Base-by-base conservation (phyloP, 345 rosid genomes). In the Eutrema japonicum region DNA sequence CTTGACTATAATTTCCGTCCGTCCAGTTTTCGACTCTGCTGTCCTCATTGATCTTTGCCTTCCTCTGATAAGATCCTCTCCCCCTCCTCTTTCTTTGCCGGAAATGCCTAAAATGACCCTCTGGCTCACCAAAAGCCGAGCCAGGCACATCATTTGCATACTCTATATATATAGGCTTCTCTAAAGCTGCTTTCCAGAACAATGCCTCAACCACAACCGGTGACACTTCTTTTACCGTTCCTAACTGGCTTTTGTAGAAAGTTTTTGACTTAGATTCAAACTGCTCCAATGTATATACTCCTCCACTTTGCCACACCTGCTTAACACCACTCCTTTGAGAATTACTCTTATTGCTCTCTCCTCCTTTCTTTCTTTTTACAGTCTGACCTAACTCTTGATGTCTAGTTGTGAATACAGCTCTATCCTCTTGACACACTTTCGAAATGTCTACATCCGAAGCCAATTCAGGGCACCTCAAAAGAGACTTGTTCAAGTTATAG, bases 81-180 rank as follows among this genome's bases (percentile, higher is more conserved):
- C 81, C 82, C 45, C 84, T 82, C 83, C 80, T 83, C 85, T 91
- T 88, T 82, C 84, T 84, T 63, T 80, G 84, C 63, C 79, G 83
- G 54, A 88, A 85, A 83, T 88, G 85, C 30, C 77, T 84, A 73
- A 78, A 82, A 51, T 84, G 85, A 48, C 87, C 86, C 66, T 87
- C 88, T 27, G 96, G 93, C 64, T 96, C 90, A 42, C 95, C 97
- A 73, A 96, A 96, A 59, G 77, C 98, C 7, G 99, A 92, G 10
- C 99, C 99, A 3, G 99, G 98, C 18, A 96, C 98, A 87, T 96
- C 98, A 77, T 96, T 96, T n/a, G 99, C 98, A 87, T 96, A 96
- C 68, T 96, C 99, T 61, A 96, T 83, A 67, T 84, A 84, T 58
- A 90, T 84, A 58, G 97, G 94, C 80, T 90, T 96, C 79, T 92